Base-by-base conservation (phyloP, 345 rosid species). In the Cardamine resedifolia region DNA sequence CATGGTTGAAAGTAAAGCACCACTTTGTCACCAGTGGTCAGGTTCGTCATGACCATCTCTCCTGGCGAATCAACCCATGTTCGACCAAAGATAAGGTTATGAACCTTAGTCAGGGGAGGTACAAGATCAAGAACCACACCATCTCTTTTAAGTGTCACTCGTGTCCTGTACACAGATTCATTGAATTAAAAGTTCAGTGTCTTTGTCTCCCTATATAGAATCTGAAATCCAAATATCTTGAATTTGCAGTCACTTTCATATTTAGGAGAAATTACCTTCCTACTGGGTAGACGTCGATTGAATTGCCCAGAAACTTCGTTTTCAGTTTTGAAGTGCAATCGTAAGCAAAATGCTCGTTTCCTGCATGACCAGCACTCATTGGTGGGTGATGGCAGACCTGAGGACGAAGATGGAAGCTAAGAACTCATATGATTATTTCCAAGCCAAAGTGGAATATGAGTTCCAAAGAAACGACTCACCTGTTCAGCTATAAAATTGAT, bases 371-470 rank as follows among this genome's bases (percentile, higher is more conserved):
- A 18, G 89, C 88, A 71, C 95, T 85, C 70, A 86, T 82, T 47
- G 94, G 94, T 11, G 91, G 95, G 61, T 88, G 95, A 82, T 88
- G 95, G 62, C 91, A 80, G 67, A 86, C 87, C 91, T 88, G 85
- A 70, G 30, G 65, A 28, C 3, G 30, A 28, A 28, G 6, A 28
- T 28, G 6, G 1, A 28, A 28, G 30, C 30, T 8, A 69, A 19
- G 10, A 45, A 57, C 56, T 21, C 21, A 39, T 3, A 4, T 16
- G 14, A 41, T 18, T 20, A 12, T 44, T 27, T 57, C 15, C 26
- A 1, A 45, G 18, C 9, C 14, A 43, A 28, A 19, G 21, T 27
- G 52, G 24, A 53, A 53, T 3, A n/a, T n/a, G 38, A n/a, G 36
- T n/a, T 53, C 12, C 8, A 73, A 16, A 33, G 47, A 36, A 31